These are phyloP conservation scores for Sclerotiophoma versabilis DNA, from an alignment of 2,329 filamentous ascomycete genomes.

Conservation along the genomic window DNA sequence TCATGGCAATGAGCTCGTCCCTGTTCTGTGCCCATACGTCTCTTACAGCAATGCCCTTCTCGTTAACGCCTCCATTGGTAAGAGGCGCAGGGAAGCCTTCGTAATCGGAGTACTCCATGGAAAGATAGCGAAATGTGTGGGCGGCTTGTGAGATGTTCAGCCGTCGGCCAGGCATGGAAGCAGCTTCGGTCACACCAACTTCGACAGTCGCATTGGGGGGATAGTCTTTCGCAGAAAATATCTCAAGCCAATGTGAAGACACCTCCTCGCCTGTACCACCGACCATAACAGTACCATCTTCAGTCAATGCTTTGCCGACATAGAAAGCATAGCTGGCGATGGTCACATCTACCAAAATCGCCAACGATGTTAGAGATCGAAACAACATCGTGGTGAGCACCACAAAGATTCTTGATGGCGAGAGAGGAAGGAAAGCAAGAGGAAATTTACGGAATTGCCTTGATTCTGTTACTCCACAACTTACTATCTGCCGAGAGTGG, in stretches of 20 bases:
- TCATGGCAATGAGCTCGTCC: conserved; percentile 51
- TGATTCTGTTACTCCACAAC: not conserved
- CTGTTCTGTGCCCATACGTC: conserved; percentile 54
- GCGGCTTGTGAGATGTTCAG: conserved; percentile 45
- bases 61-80: conserved; percentile 55
- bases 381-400: conserved; percentile 9
- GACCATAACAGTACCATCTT: conserved; percentile 53
- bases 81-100: conserved; percentile 55
- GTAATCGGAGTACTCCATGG: conserved; percentile 51
- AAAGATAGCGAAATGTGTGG: conserved; percentile 46
- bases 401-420: too few species aligned
- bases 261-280: conserved; percentile 59
- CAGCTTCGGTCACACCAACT: conserved; percentile 53
- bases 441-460: not conserved
- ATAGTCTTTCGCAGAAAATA: conserved; percentile 54
- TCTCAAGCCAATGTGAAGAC: conserved; percentile 57
- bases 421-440: not conserved
- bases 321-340: conserved; percentile 59
- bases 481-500: conserved; percentile 16
- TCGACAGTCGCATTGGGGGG: conserved; percentile 52
- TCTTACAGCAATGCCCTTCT: conserved; percentile 52
- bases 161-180: conserved; percentile 46
- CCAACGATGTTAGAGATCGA: conserved; percentile 8
- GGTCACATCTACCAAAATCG: conserved; percentile 17
- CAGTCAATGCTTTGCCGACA: conserved; percentile 56